These are phyloP conservation scores for Citrus reticulata DNA, from an alignment of 345 rosid genomes.

Conservation along the genomic window DNA sequence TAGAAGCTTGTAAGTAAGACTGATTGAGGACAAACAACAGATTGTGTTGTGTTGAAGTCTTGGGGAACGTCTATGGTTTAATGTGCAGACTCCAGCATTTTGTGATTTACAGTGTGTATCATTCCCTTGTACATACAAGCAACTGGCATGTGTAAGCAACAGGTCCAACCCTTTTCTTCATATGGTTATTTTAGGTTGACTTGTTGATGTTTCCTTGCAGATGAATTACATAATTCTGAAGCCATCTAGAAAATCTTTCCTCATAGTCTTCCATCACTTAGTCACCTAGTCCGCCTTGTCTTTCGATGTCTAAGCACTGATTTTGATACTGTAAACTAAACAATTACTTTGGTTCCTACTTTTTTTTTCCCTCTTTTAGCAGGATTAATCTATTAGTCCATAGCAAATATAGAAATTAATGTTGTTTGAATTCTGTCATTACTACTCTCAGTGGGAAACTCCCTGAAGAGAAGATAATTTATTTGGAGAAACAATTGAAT, in stretches of 20 bases:
- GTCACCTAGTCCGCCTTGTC: neutral
- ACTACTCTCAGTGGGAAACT: slow-evolving; percentile 1
- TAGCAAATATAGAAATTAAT: neutral
- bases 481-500: neutral
- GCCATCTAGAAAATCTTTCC: neutral
- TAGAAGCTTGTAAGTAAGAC: neutral
- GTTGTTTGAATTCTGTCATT: neutral
- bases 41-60: neutral
- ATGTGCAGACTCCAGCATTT: neutral
- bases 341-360: neutral
- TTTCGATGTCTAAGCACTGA: neutral
- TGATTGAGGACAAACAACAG: neutral
- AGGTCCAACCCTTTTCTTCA: neutral
- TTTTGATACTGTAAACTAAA: neutral
- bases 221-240: neutral
- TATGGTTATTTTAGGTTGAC: neutral
- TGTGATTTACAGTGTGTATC: neutral
- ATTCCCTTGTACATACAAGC: neutral
- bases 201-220: neutral
- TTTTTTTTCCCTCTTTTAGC: neutral
- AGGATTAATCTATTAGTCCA: neutral
- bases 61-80: neutral
- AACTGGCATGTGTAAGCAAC: neutral
- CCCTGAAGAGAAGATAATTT: neutral
- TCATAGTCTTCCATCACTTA: neutral